Percentiles rank a stretch among this genome's conserved stretches.
phyloP scores from a whole-genome alignment of 1,284 basidiomycete species.

The Gyrodon tennesseensis region DNA sequence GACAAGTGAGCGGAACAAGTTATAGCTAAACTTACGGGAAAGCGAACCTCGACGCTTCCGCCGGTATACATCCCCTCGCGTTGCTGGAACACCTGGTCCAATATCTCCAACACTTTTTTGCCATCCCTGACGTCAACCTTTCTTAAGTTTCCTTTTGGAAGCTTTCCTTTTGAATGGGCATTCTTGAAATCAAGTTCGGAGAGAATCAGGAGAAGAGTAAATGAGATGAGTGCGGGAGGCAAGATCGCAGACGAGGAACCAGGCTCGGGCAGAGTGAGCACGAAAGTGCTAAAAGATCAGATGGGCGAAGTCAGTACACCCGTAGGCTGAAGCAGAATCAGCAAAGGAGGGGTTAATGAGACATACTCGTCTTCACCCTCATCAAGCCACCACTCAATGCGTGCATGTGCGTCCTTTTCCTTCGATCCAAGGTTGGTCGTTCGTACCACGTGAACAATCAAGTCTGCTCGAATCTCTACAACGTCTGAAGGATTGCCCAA shows the following conservation, averaged over 20 bases:
- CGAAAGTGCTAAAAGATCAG: conserved; percentile 26
- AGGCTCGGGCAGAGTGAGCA: conserved; percentile 24
- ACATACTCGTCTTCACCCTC: conserved; percentile 88
- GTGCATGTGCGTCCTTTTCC: conserved; percentile 45
- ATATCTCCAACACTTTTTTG: conserved; percentile 48
- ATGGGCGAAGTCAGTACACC: conserved; percentile 14
- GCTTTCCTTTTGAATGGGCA: conserved; percentile 65
- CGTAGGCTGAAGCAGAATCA: neutral
- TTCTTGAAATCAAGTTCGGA: conserved; percentile 65
- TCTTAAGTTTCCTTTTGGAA: conserved; percentile 67
- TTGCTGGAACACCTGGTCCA: conserved; percentile 53
- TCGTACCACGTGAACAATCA: conserved; percentile 60
- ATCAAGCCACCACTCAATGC: conserved; percentile 91
- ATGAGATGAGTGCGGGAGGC: conserved; percentile 64
- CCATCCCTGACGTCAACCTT: conserved; percentile 46
- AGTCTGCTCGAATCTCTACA: conserved; percentile 80
- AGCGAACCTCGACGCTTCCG: conserved; percentile 32
- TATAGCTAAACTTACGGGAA: neutral
- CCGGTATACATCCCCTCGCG: conserved; percentile 56
- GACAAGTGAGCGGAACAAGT: conserved; percentile 9
- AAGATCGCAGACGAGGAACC: conserved; percentile 50
- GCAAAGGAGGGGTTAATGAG: conserved; percentile 22
- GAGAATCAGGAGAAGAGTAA: conserved; percentile 69
- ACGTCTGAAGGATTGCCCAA: conserved; percentile 81
- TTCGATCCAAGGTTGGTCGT: conserved; percentile 28